Evolutionary conservation across 768 basidiomycete species (phyloP).

Genomic region (Artomyces pyxidatus): DNA sequence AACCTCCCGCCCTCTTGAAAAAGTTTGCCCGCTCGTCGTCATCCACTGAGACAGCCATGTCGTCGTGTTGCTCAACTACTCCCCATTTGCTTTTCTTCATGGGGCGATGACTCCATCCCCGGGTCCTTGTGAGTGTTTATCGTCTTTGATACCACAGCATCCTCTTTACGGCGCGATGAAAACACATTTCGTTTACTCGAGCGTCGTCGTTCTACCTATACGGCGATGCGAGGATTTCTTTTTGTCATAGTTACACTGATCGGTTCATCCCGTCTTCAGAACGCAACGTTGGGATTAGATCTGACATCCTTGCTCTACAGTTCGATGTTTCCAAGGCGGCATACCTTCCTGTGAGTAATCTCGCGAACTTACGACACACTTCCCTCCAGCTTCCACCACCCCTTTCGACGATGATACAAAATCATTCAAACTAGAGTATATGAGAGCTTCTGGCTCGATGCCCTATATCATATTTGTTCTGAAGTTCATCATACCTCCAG

Average conservation of each 20-base stretch:
- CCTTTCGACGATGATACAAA: slow-evolving; percentile 44
- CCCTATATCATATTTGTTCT: slow-evolving; percentile 40
- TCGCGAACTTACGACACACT: background rate
- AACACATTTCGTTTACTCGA: slow-evolving; percentile 36
- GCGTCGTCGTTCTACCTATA: slow-evolving; percentile 47
- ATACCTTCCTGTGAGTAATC: no score
- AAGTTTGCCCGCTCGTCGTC: no score
- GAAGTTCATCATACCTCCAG: slow-evolving; percentile 2
- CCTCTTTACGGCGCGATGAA: slow-evolving; percentile 52
- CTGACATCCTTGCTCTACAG: no score
- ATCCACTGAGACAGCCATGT: no score
- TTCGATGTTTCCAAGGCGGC: no score
- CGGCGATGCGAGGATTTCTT: slow-evolving; percentile 45
- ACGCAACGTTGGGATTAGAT: background rate
- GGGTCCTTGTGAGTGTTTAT: slow-evolving; percentile 17
- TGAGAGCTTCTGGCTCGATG: slow-evolving; percentile 68
- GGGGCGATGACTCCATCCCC: no score
- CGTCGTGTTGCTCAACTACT: no score
- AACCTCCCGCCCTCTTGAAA: no score
- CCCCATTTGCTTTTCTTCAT: no score
- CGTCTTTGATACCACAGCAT: background rate
- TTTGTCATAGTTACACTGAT: slow-evolving; percentile 95
- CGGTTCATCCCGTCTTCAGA: slow-evolving; percentile 25
- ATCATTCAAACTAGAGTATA: slow-evolving; percentile 90
- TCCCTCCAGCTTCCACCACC: slow-evolving; percentile 9